Evolutionary conservation across 441 rosid species (phyloP), one percentile per base, ranked within the genome.

Genomic region (Kokia cookei): DNA sequence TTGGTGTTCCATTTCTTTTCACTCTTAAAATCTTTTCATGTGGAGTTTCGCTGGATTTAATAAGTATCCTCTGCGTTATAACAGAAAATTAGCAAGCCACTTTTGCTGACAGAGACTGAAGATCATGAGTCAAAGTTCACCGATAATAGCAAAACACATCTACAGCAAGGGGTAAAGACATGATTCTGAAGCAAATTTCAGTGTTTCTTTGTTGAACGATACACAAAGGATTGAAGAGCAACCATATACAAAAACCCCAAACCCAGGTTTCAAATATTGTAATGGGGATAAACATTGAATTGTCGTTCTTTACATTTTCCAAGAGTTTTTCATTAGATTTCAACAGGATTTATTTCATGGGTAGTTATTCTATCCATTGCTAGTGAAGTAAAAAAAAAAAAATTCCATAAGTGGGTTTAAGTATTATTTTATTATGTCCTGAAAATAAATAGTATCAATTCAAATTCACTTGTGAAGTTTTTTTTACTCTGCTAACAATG

Each of bases 11-110:
- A 5, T 32, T 32, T 32, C 37, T 32, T 32, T 4, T 32, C 37
- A 32, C 37, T 32, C 4, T 32, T 5, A 32, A 32, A 1, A 32
- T 32, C 37, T 32, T 32, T 32, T 32, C 37, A 5, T 32, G 6
- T 32, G 37, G 37, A 32, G 2, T 43, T 53, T 29, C 42, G 51
- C 13, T 45, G 7, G 42, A 22, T 19, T 53, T 32, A 37, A 26
- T n/a, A 15, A 0, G 35, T 65, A 10, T 73, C 14, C 27, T 17
- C 48, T 68, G 48, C 40, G n/a, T 10, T 27, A 5, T n/a, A 72
- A 47, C 83, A 86, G 89, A 81, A 77, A 75, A 32, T 24, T 6
- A 71, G 64, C 24, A 48, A 67, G 50, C 43, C 78, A 13, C 22
- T 32, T 40, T 65, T 69, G 5, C 24, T 10, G 73, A 79, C 50